These are phyloP conservation scores for Malus domestica DNA, from an alignment of 306 rosid genomes.

Conservation along the genomic window DNA sequence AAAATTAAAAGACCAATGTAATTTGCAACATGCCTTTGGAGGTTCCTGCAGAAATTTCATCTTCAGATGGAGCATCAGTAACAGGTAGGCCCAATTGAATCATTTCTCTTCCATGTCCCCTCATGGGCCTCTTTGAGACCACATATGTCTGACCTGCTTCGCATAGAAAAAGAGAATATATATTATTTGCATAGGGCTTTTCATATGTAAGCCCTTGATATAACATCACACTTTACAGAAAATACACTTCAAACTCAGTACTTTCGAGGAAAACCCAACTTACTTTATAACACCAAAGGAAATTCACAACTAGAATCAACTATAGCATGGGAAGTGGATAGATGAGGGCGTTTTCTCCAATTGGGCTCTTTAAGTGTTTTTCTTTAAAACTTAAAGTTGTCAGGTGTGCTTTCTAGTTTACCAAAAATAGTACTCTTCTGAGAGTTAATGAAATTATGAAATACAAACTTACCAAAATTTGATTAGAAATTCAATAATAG, in stretches of 20 bases:
- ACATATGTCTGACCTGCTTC: constrained; percentile 60
- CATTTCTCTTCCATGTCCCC: constrained; percentile 81
- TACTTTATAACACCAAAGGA: background rate
- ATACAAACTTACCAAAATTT: background rate
- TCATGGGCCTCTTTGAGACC: constrained; percentile 62
- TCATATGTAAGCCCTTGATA: too few relatives aligned
- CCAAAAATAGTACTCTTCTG: background rate
- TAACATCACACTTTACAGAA: too few relatives aligned
- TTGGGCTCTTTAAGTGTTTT: background rate
- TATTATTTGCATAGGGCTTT: background rate
- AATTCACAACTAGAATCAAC: background rate
- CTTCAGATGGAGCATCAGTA: constrained; percentile 57
- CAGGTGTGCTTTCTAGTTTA: background rate
- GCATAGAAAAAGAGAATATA: background rate
- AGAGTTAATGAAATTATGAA: background rate
- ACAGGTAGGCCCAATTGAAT: constrained; percentile 70
- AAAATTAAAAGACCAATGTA: constrained; percentile 6
- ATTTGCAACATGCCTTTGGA: constrained; percentile 50
- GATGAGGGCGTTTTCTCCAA: background rate
- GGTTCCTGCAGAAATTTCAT: constrained; percentile 45
- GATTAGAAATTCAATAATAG: background rate
- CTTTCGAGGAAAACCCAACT: background rate
- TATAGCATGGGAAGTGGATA: background rate
- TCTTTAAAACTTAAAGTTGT: background rate
- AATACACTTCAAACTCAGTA: background rate